Evolutionary conservation across 2,329 filamentous ascomycete species (phyloP), one percentile per base, ranked within the genome.

Genomic region (Sarocladium strictum): DNA sequence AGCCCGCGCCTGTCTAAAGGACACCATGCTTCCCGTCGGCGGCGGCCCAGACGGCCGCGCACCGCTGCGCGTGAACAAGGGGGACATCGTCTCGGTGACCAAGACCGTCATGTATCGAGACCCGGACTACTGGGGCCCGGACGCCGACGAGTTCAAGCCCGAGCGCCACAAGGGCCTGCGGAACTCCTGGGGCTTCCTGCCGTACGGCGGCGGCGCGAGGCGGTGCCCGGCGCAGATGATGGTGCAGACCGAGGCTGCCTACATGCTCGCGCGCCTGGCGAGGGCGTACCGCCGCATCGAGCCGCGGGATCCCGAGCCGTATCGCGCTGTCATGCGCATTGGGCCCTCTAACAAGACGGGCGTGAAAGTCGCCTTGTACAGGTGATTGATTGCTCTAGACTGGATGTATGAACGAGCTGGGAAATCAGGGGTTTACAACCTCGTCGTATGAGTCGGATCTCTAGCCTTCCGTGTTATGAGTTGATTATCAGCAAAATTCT

Each of bases 11-110:
- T 55, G 55, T 38, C 17, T 45, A n/a, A 56, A 57, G 24, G 76
- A 80, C 62, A 78, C 77, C 2, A 67, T 72, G 0, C 67, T 83
- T 0, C 79, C 79, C 2, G 61, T 68, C 1, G 79, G 79, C 43
- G 79, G 79, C 35, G 78, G 79, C 0, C 62, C 69, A 2, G 70
- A 78, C 51, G 72, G 74, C 41, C 65, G 63, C 21, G 66, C 69
- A 0, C 78, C 79, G 0, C 60, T 83, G 15, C 76, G 76, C 57
- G 69, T 82, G 7, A 65, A 65, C 17, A 76, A 76, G 57, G 76
- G 77, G n/a, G 69, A 73, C 12, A 61, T 68, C 2, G 69, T 78
- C 33, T 65, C 62, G 10, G 76, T 49, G 14, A 29, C 23, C 9
- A 27, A 29, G 23, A 29, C 23, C 57, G 67, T 71, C 11, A 54